These are phyloP conservation scores for Aspergillus nanangensis DNA, from an alignment of 495 filamentous ascomycete species.

Conservation along the genomic window DNA sequence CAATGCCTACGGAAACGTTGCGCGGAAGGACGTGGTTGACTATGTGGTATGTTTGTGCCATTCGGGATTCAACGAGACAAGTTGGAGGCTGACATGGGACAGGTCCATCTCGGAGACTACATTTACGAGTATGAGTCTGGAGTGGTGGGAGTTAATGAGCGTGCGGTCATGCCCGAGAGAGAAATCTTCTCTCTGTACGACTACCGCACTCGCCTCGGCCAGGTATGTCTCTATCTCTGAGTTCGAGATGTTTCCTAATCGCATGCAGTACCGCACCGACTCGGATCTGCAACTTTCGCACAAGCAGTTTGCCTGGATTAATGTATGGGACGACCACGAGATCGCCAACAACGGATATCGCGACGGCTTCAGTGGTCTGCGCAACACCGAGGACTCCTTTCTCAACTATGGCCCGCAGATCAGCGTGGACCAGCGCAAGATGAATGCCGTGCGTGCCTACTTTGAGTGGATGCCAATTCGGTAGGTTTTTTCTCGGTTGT, in stretches of 20 bases:
- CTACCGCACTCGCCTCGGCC: conserved; percentile 50
- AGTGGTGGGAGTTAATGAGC: conserved; percentile 37
- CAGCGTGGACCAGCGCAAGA: conserved; percentile 60
- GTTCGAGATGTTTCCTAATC: conserved; percentile 32
- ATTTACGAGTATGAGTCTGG: conserved; percentile 61
- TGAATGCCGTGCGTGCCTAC: conserved; percentile 66
- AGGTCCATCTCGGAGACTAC: conserved; percentile 49
- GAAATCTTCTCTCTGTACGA: conserved; percentile 49
- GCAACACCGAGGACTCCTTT: conserved; percentile 60
- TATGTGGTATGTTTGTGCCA: conserved; percentile 53
- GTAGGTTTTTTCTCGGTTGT: too few species aligned
- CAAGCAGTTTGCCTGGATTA: conserved; percentile 61
- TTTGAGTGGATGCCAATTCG: conserved; percentile 62
- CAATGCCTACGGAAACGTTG: conserved; percentile 25
- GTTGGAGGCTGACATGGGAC: background rate
- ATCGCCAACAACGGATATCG: conserved; percentile 61
- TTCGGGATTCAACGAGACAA: too few species aligned
- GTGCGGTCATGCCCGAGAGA: conserved; percentile 38
- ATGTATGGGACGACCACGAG: conserved; percentile 70
- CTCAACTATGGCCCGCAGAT: conserved; percentile 49
- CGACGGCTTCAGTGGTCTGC: conserved; percentile 47
- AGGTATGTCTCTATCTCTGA: background rate
- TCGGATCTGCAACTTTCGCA: conserved; percentile 54
- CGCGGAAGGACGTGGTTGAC: conserved; percentile 62
- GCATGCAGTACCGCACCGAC: conserved; percentile 47